Conservation (phyloP, 495 filamentous ascomycete genomes). For the Lasiosphaeria hispida region DNA sequence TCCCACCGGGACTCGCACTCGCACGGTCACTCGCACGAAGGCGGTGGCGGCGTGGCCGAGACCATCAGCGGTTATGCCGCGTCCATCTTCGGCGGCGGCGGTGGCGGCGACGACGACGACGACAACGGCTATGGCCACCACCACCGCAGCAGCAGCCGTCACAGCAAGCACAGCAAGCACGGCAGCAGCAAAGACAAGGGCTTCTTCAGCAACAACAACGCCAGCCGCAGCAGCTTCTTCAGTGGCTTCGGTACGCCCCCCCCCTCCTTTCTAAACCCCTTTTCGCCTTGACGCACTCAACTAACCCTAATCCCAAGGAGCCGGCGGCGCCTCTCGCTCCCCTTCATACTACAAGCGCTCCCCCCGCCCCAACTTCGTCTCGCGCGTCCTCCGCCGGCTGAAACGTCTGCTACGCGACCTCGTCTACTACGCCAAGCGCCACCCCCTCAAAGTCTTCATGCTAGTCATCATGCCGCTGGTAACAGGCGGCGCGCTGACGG, state of each 20-base stretch:
- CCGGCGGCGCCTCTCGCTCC: constrained; percentile 31
- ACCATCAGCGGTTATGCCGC: constrained; percentile 11
- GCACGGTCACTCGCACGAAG: background rate
- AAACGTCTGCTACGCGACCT: constrained; percentile 72
- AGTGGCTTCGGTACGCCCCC: constrained; percentile 46
- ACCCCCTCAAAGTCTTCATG: constrained; percentile 82
- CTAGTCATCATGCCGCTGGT: constrained; percentile 81
- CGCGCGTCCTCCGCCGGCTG: constrained; percentile 65
- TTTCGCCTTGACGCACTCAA: constrained; percentile 56
- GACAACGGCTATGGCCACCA: constrained; percentile 13
- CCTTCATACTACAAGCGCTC: constrained; percentile 68
- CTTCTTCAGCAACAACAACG: constrained; percentile 26
- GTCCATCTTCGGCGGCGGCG: constrained; percentile 39
- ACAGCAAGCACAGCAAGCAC: constrained; percentile 16
- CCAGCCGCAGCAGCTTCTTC: constrained; percentile 44
- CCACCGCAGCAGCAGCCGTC: background rate
- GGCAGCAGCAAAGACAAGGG: constrained; percentile 2
- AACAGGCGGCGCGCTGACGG: constrained; percentile 73
- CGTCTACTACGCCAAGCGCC: constrained; percentile 67
- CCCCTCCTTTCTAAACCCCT: constrained; percentile 55
- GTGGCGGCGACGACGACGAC: constrained; percentile 30
- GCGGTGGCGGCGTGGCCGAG: constrained; percentile 19
- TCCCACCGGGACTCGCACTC: constrained; percentile 6
- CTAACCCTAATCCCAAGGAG: background rate
- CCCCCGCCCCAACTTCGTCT: constrained; percentile 73